phyloP scores from a whole-genome alignment of 2,329 filamentous ascomycete species.

The Tolypocladium ovalisporum region DNA sequence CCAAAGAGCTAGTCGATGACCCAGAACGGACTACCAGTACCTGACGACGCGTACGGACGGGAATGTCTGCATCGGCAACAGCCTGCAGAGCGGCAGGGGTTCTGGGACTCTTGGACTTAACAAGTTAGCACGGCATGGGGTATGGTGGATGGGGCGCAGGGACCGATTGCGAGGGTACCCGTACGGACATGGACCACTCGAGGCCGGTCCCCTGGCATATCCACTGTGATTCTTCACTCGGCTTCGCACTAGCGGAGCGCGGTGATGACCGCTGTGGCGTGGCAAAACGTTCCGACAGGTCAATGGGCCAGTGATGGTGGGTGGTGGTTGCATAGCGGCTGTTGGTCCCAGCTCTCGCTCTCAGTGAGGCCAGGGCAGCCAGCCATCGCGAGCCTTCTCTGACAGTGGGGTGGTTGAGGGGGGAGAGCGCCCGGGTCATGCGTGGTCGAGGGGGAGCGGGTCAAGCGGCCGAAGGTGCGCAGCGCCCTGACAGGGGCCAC shows the following conservation, averaged over 20 bases:
- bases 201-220: not conserved
- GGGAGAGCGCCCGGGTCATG: not conserved
- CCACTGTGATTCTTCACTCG: not conserved
- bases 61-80: slow-evolving; percentile 2
- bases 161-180: not conserved
- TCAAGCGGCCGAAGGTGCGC: not conserved
- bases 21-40: too few relatives aligned
- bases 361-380: not conserved
- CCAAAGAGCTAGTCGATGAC: not conserved
- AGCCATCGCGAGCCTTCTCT: not conserved
- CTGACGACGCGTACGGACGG: not conserved
- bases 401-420: not conserved
- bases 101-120: not conserved
- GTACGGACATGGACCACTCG: not conserved
- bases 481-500: not conserved
- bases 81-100: slow-evolving; percentile 1
- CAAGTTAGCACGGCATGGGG: not conserved
- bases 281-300: not conserved
- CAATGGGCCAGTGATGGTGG: not conserved
- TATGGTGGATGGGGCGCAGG: not conserved
- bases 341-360: not conserved
- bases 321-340: not conserved
- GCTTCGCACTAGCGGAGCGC: not conserved
- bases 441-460: not conserved
- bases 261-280: not conserved